phyloP scores from a whole-genome alignment of 2,329 filamentous ascomycete genomes.

The Sporothrix brunneoviolacea region DNA sequence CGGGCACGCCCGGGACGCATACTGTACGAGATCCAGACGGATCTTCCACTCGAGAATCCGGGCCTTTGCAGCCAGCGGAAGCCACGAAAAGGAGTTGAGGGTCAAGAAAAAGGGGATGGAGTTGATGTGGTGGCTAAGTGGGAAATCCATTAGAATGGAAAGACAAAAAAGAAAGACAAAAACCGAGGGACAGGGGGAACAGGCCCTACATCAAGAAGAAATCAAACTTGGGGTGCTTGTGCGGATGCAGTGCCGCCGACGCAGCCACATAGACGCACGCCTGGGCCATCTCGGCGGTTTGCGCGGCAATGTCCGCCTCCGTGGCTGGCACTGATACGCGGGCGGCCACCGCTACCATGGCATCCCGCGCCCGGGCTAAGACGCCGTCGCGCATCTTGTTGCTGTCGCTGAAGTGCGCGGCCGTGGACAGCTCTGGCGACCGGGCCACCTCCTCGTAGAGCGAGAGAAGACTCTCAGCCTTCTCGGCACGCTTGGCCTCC shows the following conservation, averaged over 20 bases:
- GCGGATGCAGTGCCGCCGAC: slow-evolving; percentile 53
- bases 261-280: slow-evolving; percentile 44
- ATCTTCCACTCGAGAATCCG: slow-evolving; percentile 78
- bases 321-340: slow-evolving; percentile 51
- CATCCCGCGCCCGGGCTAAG: slow-evolving; percentile 52
- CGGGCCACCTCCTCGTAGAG: slow-evolving; percentile 54
- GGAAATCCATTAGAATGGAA: slow-evolving; percentile 15
- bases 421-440: slow-evolving; percentile 49
- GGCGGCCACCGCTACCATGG: slow-evolving; percentile 55
- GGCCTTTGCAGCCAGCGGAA: slow-evolving; percentile 53
- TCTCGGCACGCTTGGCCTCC: slow-evolving; percentile 13
- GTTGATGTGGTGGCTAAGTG: slow-evolving; percentile 66
- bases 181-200: not conserved
- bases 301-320: slow-evolving; percentile 52
- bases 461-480: too few species aligned
- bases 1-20: slow-evolving; percentile 61
- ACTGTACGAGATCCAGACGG: slow-evolving; percentile 66
- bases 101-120: slow-evolving; percentile 64
- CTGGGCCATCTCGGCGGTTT: slow-evolving; percentile 61
- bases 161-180: not conserved
- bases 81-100: slow-evolving; percentile 56
- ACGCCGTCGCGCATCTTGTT: slow-evolving; percentile 67
- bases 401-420: slow-evolving; percentile 44
- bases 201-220: slow-evolving; percentile 60
- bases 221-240: slow-evolving; percentile 66